Conservation (phyloP, 2,329 filamentous ascomycete genomes). For the Septoria linicola region DNA sequence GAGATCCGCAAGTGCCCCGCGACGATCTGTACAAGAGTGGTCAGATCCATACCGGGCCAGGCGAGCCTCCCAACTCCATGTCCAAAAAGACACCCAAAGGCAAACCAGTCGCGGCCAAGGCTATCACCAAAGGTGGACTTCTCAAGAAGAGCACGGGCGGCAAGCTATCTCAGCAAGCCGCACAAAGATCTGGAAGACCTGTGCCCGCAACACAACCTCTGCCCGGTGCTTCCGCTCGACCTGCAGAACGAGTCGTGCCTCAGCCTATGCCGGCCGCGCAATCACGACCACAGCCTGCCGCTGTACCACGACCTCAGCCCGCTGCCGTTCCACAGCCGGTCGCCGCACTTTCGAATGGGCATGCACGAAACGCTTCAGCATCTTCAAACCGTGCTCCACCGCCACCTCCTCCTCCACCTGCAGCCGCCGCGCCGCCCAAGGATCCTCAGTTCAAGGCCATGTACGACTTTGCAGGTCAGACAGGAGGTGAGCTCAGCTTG, state of each 20-base stretch:
- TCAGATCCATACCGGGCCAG: conserved; percentile 79
- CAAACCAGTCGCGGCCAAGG: conserved; percentile 81
- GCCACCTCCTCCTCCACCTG: conserved; percentile 60
- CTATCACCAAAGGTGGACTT: conserved; percentile 90
- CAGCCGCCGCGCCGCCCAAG: conserved; percentile 44
- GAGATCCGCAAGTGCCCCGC: conserved; percentile 70
- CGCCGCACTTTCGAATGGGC: conserved; percentile 52
- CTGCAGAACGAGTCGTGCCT: conserved; percentile 33
- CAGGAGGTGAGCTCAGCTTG: conserved; percentile 80
- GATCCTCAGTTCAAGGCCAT: conserved; percentile 85
- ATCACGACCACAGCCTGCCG: conserved; percentile 9
- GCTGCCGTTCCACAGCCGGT: conserved; percentile 39
- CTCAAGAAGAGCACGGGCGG: conserved; percentile 74
- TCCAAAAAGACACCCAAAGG: conserved; percentile 84
- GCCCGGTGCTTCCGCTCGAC: conserved; percentile 32
- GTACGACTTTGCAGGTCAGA: conserved; percentile 87
- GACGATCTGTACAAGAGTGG: conserved; percentile 93
- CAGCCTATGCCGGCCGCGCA: conserved; percentile 18
- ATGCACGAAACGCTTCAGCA: conserved; percentile 43
- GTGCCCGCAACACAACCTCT: conserved; percentile 48
- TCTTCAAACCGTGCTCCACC: conserved; percentile 47
- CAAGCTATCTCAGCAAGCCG: conserved; percentile 61
- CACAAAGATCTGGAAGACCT: conserved; percentile 45
- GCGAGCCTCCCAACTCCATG: conserved; percentile 77
- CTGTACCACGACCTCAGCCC: conserved; percentile 13